Evolutionary conservation across 1,139 yeast species (phyloP), one percentile per base, ranked within the genome.

Genomic region (Candida albicans): DNA sequence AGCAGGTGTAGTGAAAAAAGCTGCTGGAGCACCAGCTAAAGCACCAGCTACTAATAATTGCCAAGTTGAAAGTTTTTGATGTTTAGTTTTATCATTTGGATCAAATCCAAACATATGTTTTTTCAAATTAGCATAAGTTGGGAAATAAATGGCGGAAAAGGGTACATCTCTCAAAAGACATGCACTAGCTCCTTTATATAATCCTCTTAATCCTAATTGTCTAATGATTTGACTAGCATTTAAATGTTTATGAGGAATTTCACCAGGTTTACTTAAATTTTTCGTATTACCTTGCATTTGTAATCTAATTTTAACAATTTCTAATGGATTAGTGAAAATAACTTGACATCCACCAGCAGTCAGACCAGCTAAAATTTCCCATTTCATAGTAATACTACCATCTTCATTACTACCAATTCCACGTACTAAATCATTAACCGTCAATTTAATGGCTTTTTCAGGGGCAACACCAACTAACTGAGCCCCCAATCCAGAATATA

Each of bases 401-500:
- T 70, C 62, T 39, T 52, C 54, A 43, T 77, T 73, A 25, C 89
- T 77, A 53, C 95, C 83, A 48, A 82, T 75, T 38, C 83, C 83
- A 59, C 98, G 80, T 45, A 91, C 83, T 51, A 87, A 73, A 62
- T 93, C 99, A 66, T 93, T 93, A 40, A 93, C 96, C 0, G 98
- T 91, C 53, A 93, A 79, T 68, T 93, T 93, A 60, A 93, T 93
- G 40, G 98, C 99, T 72, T 93, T 93, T 67, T 93, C 99, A 2
- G 99, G 99, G 0, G 98, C 98, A 40, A 93, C 98, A 52, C 99
- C 99, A 37, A 93, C 82, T 56, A 93, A 73, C 67, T 93, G 99
- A 30, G 98, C 98, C 10, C 89, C 90, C 45, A 93, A 74, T 45
- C 99, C 99, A 10, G 96, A 85, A 65, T 93, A 93, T 45, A 93